Evolutionary conservation across 331 rosid species (phyloP).

Genomic region (Quercus lobata): DNA sequence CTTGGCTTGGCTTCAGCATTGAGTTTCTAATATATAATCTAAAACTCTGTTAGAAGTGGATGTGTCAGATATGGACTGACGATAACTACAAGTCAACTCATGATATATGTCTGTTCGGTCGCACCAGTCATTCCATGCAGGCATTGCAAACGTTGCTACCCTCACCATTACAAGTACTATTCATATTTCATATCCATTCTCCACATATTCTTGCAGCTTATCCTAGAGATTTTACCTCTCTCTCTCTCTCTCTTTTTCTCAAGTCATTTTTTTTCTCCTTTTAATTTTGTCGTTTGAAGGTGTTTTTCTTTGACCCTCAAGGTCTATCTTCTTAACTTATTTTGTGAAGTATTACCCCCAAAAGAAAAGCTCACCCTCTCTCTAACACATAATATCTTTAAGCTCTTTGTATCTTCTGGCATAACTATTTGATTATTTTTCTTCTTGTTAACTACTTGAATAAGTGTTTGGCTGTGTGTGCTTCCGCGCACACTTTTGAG

Average conservation of each 20-base stretch:
- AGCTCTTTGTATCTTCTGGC: not conserved
- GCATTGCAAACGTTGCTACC: not conserved
- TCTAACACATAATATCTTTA: not conserved
- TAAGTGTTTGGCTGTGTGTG: too few species aligned
- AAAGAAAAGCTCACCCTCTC: not conserved
- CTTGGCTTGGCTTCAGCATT: too few species aligned
- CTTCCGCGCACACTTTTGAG: not conserved
- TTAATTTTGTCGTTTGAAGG: not conserved
- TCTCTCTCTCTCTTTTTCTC: not conserved
- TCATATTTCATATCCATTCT: not conserved
- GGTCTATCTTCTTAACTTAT: not conserved
- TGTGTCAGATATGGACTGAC: not conserved
- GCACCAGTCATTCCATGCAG: conserved; percentile 5
- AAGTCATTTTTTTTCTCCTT: not conserved
- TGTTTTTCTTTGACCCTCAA: not conserved
- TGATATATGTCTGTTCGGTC: not conserved
- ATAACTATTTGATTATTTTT: not conserved
- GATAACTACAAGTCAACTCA: conserved; percentile 1
- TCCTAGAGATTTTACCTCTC: not conserved
- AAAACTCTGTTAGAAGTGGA: not conserved
- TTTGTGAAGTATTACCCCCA: not conserved
- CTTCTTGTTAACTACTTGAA: too few species aligned
- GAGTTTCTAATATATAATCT: too few species aligned
- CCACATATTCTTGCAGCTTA: not conserved
- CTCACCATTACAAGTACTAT: not conserved